Base-by-base conservation (phyloP, 192 early-diverging fungal genomes). In the Kickxella alabastrina region DNA sequence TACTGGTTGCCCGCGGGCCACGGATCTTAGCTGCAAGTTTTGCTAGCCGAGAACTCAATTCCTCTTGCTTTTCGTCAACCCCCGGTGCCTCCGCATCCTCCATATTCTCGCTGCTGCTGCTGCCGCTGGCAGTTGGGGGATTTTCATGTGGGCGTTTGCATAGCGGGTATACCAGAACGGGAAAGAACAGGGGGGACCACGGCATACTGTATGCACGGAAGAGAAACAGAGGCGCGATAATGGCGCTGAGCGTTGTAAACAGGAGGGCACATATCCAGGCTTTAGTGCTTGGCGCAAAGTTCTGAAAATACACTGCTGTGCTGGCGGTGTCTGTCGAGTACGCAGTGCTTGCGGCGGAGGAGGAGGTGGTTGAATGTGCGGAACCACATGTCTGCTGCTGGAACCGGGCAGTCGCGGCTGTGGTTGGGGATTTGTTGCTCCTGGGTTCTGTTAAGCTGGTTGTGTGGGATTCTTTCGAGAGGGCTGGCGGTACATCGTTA, bases 201-300 rank as follows among this genome's bases (percentile, higher is more conserved):
- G 68, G 68, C 62, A 72, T 65, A 24, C 56, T 56, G 41, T 72
- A 72, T 8, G 68, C 58, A 4, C 68, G 57, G 46, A 65, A 72
- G 3, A 72, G 54, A 41, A 72, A 72, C 9, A 72, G 57, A 5
- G 68, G 68, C 13, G 68, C 59, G 18, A 72, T 49, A 10, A 57
- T 18, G 1, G 69, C 69, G 19, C 52, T 51, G 13, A 57, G 38
- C 17, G 62, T 52, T 1, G 62, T 73, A 24, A 65, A 65, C 7
- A 57, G 6, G 25, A 73, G 28, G 4, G 69, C 69, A 25, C 58
- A 65, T 12, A 53, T 22, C 69, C 69, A 73, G 24, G 62, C 58
- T 34, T 44, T 51, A 27, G 32, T 35, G 25, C 69, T 50, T 21
- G 69, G 69, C 21, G 35, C 15, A 54, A 69, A 69, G 10, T 25